Percentiles rank a stretch among this genome's conserved stretches.
Evolutionary conservation across 495 filamentous ascomycete species (phyloP).

Genomic region (Halenospora varia): DNA sequence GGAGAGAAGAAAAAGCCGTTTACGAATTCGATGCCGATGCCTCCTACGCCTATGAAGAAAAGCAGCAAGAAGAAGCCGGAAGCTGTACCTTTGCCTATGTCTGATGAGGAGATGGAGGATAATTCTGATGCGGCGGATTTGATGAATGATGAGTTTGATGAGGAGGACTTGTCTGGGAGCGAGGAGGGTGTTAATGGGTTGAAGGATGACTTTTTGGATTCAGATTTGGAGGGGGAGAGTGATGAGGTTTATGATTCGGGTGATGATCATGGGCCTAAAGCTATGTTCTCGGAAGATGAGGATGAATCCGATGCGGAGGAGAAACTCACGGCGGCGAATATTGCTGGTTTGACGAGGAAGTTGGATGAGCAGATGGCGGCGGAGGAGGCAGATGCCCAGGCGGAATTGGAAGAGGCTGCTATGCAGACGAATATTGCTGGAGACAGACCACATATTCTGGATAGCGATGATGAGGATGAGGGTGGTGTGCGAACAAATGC

Average conservation of each 20-base stretch:
- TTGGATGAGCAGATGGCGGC: conserved; percentile 66
- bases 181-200: conserved; percentile 39
- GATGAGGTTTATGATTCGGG: conserved; percentile 71
- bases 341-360: conserved; percentile 81
- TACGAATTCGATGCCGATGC: conserved; percentile 17
- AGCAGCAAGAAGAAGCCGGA: conserved; percentile 30
- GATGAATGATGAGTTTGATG: conserved; percentile 55
- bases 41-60: conserved; percentile 8
- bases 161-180: conserved; percentile 36
- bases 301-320: conserved; percentile 86
- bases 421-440: conserved; percentile 92
- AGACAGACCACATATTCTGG: conserved; percentile 71
- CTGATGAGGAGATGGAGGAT: conserved; percentile 47
- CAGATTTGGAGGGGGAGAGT: conserved; percentile 34
- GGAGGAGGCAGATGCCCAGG: conserved; percentile 73
- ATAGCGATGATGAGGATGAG: conserved; percentile 44
- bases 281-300: conserved; percentile 94
- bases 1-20: conserved; percentile 27
- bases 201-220: conserved; percentile 56
- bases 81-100: conserved; percentile 33
- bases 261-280: conserved; percentile 49
- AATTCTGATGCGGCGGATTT: conserved; percentile 25
- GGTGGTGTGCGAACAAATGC: conserved; percentile 43
- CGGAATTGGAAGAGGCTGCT: conserved; percentile 78
- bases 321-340: conserved; percentile 91